Percentiles rank a stretch among this genome's conserved stretches.
Conservation (phyloP, 768 basidiomycete genomes). For the Kwoniella dejecticola region DNA sequence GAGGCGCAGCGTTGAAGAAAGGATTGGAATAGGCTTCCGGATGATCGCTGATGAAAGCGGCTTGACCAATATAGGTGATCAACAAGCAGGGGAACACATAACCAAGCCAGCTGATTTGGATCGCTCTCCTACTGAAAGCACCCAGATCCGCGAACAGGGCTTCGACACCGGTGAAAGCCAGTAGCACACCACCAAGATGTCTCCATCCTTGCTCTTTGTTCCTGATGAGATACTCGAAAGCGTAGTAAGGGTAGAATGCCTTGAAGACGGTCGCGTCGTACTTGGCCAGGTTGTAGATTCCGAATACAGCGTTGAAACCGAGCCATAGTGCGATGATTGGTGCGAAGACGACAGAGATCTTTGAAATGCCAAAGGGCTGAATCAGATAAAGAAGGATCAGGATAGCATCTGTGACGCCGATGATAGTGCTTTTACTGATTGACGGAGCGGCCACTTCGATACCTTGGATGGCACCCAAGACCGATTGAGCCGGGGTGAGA, state of each 20-base stretch:
- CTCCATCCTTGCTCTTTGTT: conserved; percentile 5
- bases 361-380: conserved; percentile 1
- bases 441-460: background rate
- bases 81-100: conserved; percentile 1
- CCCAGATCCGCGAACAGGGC: conserved; percentile 4
- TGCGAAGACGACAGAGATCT: conserved; percentile 2
- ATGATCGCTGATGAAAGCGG: background rate
- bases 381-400: background rate
- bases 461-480: conserved; percentile 1
- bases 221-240: conserved; percentile 2
- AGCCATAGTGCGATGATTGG: background rate
- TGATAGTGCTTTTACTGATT: background rate
- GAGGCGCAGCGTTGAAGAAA: conserved; percentile 6
- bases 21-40: conserved; percentile 7
- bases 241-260: conserved; percentile 8
- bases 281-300: conserved; percentile 2
- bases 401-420: conserved; percentile 4
- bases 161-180: conserved; percentile 4
- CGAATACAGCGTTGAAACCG: conserved; percentile 1
- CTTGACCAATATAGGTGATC: conserved; percentile 2
- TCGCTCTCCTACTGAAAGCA: background rate
- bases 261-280: conserved; percentile 5
- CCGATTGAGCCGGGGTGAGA: conserved; percentile 2
- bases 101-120: conserved; percentile 3
- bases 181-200: conserved; percentile 2